A percentile compares a stretch with the other conserved stretches of the same genome.
Conservation (phyloP, 2,329 filamentous ascomycete genomes). For the Huntiella moniliformis region DNA sequence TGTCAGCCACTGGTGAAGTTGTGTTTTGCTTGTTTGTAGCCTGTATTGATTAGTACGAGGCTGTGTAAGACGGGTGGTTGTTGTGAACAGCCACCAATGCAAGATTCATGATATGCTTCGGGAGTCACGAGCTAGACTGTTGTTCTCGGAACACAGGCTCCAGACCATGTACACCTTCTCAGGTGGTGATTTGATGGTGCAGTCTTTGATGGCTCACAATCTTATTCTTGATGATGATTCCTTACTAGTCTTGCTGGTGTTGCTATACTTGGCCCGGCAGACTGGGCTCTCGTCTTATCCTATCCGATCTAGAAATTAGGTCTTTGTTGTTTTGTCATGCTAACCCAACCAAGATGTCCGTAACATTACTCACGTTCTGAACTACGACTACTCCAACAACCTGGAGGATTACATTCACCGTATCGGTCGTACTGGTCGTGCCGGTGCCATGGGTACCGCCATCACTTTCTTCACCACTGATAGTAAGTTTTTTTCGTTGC, state of each 20-base stretch:
- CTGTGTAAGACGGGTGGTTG: neutral
- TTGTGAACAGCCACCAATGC: slow-evolving; percentile 1
- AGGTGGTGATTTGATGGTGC: neutral
- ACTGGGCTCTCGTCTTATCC: too few relatives aligned
- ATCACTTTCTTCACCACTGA: slow-evolving; percentile 99
- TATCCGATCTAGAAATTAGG: too few relatives aligned
- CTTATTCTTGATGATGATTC: neutral
- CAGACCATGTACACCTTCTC: slow-evolving; percentile 1
- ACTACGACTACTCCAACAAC: slow-evolving; percentile 99
- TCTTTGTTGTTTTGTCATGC: slow-evolving; percentile 20
- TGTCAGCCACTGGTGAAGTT: too few relatives aligned
- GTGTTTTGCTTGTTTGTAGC: too few relatives aligned
- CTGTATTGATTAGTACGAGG: neutral
- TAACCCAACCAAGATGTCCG: slow-evolving; percentile 58
- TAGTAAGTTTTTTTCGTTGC: slow-evolving; percentile 46
- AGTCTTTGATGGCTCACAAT: neutral
- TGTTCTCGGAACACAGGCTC: too few relatives aligned
- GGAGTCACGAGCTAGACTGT: neutral
- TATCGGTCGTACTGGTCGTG: slow-evolving; percentile 89
- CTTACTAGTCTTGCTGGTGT: too few relatives aligned
- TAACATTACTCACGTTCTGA: slow-evolving; percentile 99
- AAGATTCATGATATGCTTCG: neutral
- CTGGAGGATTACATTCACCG: slow-evolving; percentile 96
- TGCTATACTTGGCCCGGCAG: too few relatives aligned
- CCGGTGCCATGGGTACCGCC: slow-evolving; percentile 83